phyloP scores from a whole-genome alignment of 192 early-diverging fungal genomes.

The Entomortierella chlamydospora region DNA sequence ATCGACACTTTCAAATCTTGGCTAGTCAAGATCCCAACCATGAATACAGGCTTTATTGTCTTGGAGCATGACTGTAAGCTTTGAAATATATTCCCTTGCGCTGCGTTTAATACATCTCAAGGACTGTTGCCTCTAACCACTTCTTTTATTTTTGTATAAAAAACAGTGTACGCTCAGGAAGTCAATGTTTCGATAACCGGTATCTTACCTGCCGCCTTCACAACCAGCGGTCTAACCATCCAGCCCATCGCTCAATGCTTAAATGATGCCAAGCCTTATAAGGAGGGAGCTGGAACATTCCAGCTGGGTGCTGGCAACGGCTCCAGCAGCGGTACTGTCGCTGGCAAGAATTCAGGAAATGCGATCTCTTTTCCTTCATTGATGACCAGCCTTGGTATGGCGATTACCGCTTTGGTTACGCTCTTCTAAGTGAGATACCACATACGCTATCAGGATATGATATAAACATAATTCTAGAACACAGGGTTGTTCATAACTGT shows the following conservation, averaged over 20 bases:
- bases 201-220: slow-evolving; percentile 42
- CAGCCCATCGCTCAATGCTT: slow-evolving; percentile 55
- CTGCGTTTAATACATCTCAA: too few relatives aligned
- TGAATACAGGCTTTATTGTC: slow-evolving; percentile 59
- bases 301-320: too few relatives aligned
- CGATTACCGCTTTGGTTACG: too few relatives aligned
- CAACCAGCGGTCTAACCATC: slow-evolving; percentile 38
- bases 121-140: background rate
- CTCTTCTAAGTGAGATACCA: too few relatives aligned
- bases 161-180: slow-evolving; percentile 57
- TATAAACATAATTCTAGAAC: too few relatives aligned
- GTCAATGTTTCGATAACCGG: slow-evolving; percentile 59
- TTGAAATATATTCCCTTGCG: too few relatives aligned
- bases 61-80: slow-evolving; percentile 63
- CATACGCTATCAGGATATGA: too few relatives aligned
- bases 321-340: too few relatives aligned
- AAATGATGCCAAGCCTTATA: slow-evolving; percentile 52
- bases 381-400: too few relatives aligned
- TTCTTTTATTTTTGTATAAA: slow-evolving; percentile 4
- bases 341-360: too few relatives aligned
- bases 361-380: too few relatives aligned
- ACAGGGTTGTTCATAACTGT: too few relatives aligned
- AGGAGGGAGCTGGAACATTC: slow-evolving; percentile 46
- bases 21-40: slow-evolving; percentile 55
- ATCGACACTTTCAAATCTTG: slow-evolving; percentile 56